Evolutionary conservation across 345 rosid species (phyloP), one percentile per base, ranked within the genome.

Genomic region (Stellera chamaejasme): DNA sequence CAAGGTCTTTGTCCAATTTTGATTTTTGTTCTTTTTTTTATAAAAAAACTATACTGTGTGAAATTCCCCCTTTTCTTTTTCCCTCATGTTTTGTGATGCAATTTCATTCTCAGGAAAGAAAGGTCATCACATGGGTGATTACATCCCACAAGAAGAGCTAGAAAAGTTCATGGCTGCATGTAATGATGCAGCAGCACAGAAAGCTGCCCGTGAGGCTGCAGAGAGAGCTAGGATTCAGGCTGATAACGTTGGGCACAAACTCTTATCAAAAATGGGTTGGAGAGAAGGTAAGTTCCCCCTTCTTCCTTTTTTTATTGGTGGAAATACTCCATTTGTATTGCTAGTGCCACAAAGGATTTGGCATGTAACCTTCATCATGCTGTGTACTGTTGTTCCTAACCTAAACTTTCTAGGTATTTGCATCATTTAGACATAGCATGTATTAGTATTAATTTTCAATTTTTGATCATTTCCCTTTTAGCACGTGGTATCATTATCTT

Each of bases 101-200:
- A 52, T 75, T 51, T 69, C 71, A 57, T 78, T 60, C 72, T 28
- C 79, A 54, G 32, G 60, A 13, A 83, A 83, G 69, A 85, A 79
- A 77, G 99, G 96, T 69, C 97, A 94, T 70, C 97, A 94, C 79
- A 94, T 94, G 97, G 99, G 99, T 36, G 99, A 94, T 69, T 94
- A 85, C 67, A 94, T 94, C 70, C 99, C 97, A 13, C 72, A 14
- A 13, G 93, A 82, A 61, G 96, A 90, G 95, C 92, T 94, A 45
- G 97, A 85, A 66, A 90, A 87, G 75, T 94, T 94, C 72, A 45
- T 94, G 77, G 76, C 97, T 63, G 58, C 69, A 64, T 94, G 97
- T 65, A 79, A 85, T 58, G 97, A 84, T 72, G 96, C 65, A 42
- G 79, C 76, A 66, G 79, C 90, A 45, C 79, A 59, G 56, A 90